These are phyloP conservation scores for Pythium utonaiense DNA, from an alignment of 352 stramenopile genomes.

Conservation along the genomic window DNA sequence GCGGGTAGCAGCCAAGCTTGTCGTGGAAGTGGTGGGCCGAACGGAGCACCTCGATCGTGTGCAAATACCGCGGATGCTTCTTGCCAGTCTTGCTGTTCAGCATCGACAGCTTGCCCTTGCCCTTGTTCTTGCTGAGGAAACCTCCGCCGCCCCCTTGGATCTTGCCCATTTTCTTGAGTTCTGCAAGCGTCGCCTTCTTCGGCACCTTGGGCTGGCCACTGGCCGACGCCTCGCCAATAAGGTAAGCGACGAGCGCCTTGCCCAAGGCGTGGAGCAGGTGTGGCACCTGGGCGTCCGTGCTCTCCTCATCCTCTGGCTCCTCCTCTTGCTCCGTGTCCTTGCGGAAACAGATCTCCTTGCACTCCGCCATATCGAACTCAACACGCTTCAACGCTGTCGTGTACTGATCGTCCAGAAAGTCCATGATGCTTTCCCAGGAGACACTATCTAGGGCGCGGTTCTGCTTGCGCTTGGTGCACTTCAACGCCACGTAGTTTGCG, in stretches of 20 bases:
- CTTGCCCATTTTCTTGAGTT: slow-evolving; percentile 29
- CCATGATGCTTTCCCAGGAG: slow-evolving; percentile 40
- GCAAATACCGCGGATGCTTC: slow-evolving; percentile 31
- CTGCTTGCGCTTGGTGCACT: slow-evolving; percentile 24
- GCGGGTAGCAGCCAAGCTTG: slow-evolving; percentile 73
- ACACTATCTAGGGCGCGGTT: slow-evolving; percentile 16
- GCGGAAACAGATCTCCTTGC: slow-evolving; percentile 58
- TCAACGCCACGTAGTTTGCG: slow-evolving; percentile 57
- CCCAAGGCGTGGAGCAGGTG: slow-evolving; percentile 65
- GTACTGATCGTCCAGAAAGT: slow-evolving; percentile 44
- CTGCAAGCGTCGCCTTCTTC: slow-evolving; percentile 24
- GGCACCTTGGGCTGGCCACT: slow-evolving; percentile 10
- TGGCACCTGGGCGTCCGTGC: slow-evolving; percentile 58
- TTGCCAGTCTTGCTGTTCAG: slow-evolving; percentile 23
- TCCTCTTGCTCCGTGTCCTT: slow-evolving; percentile 59
- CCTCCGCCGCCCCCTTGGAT: slow-evolving; percentile 20
- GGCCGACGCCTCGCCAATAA: slow-evolving; percentile 18
- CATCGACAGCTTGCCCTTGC: slow-evolving; percentile 21
- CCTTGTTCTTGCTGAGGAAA: slow-evolving; percentile 20
- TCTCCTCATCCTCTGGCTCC: slow-evolving; percentile 50
- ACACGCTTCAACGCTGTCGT: slow-evolving; percentile 30
- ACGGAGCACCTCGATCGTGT: slow-evolving; percentile 60
- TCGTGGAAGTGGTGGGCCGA: slow-evolving; percentile 81
- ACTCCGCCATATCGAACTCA: slow-evolving; percentile 55
- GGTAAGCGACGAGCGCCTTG: slow-evolving; percentile 49